These are phyloP conservation scores for Aspergillus texensis DNA, from an alignment of 2,329 filamentous ascomycete genomes.

Conservation along the genomic window DNA sequence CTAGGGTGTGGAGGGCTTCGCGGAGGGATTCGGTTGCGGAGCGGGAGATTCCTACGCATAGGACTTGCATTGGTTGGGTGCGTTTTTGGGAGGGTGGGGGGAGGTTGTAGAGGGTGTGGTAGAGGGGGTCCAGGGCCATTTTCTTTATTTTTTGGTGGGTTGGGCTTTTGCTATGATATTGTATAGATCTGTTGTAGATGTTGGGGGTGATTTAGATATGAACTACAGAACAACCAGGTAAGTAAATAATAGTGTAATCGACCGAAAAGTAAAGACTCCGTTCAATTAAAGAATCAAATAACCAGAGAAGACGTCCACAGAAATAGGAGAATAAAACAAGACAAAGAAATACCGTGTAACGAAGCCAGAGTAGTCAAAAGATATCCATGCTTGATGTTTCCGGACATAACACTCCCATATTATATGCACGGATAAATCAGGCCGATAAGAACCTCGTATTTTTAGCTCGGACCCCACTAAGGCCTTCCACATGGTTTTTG, in stretches of 20 bases:
- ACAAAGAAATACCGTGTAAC: no score
- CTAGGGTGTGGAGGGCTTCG: slow-evolving; percentile 25
- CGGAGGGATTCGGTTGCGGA: slow-evolving; percentile 29
- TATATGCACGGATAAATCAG: background rate
- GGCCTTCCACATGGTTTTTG: background rate
- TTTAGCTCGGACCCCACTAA: background rate
- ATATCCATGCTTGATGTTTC: background rate
- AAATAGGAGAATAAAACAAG: background rate
- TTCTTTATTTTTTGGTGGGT: no score
- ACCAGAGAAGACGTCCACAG: background rate
- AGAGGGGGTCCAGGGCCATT: background rate
- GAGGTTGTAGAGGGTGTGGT: slow-evolving; percentile 8
- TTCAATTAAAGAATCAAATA: background rate
- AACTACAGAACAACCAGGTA: background rate
- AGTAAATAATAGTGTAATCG: no score
- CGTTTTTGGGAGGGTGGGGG: slow-evolving; percentile 10
- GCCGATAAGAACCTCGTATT: background rate
- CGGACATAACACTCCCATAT: no score
- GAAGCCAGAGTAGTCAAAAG: no score
- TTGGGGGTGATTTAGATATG: no score
- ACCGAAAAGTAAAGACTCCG: background rate
- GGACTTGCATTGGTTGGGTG: slow-evolving; percentile 20
- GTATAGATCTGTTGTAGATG: background rate
- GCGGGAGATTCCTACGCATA: slow-evolving; percentile 27
- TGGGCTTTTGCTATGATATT: background rate